Conservation (phyloP, 352 stramenopile species). For the Phytophthora brassicae region DNA sequence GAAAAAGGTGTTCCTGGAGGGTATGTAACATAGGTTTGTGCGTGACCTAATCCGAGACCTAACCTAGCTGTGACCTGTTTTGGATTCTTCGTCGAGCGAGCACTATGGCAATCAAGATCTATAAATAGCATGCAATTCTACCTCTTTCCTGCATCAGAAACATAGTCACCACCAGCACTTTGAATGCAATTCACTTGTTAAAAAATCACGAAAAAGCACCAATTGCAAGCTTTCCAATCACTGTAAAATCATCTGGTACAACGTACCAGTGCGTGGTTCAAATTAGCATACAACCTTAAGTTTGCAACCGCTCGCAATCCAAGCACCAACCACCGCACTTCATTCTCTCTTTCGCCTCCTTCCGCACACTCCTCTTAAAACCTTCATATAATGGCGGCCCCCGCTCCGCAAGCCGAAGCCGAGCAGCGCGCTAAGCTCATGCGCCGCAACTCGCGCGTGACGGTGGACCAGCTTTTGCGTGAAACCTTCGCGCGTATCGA, state of each 20-base stretch:
- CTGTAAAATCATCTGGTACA: constrained; percentile 1
- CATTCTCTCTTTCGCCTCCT: constrained; percentile 13
- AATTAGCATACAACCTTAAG: constrained; percentile 25
- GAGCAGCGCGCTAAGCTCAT: constrained; percentile 49
- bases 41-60: too few relatives aligned
- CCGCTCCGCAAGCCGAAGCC: neutral
- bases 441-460: constrained; percentile 78
- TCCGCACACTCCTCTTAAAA: neutral
- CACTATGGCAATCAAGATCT: too few relatives aligned
- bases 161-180: constrained; percentile 19
- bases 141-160: constrained; percentile 14
- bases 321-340: constrained; percentile 28
- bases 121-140: too few relatives aligned
- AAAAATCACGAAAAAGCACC: too few relatives aligned
- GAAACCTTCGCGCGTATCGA: constrained; percentile 79
- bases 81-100: too few relatives aligned
- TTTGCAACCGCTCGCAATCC: constrained; percentile 11
- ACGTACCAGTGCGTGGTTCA: constrained; percentile 1
- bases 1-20: constrained; percentile 22
- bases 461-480: constrained; percentile 70
- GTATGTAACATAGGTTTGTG: too few relatives aligned
- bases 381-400: constrained; percentile 22
- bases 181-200: too few relatives aligned
- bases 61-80: too few relatives aligned
- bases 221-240: neutral